Evolutionary conservation across 1,139 yeast genomes (phyloP).

Genomic region (Saccharomyces pastorianus): DNA sequence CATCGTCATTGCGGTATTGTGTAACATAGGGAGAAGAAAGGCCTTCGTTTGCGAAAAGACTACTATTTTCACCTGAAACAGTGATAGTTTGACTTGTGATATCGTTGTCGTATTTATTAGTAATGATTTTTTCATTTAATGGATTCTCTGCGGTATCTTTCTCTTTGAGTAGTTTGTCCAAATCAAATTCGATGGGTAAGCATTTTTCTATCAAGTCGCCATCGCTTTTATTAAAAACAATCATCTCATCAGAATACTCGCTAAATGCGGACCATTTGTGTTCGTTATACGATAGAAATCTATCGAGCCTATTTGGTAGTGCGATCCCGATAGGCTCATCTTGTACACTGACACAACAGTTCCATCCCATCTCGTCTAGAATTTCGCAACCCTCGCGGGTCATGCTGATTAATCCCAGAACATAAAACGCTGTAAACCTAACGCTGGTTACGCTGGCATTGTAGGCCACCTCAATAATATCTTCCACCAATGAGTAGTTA

Average conservation of each 20-base stretch:
- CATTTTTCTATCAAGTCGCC: conserved; percentile 15
- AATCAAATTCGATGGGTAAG: conserved; percentile 14
- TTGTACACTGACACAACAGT: conserved; percentile 46
- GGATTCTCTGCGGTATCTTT: conserved; percentile 19
- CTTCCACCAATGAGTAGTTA: conserved; percentile 48
- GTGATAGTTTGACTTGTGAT: conserved; percentile 7
- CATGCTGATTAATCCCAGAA: conserved; percentile 63
- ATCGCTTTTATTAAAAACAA: conserved; percentile 12
- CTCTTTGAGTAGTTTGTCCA: conserved; percentile 17
- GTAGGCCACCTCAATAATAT: conserved; percentile 46
- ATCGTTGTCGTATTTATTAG: conserved; percentile 11
- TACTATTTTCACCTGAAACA: conserved; percentile 10
- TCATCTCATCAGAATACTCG: conserved; percentile 15
- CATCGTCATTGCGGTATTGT: background rate
- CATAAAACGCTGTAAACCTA: conserved; percentile 70
- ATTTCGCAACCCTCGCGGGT: conserved; percentile 79
- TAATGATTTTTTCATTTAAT: conserved; percentile 8
- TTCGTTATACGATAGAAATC: conserved; percentile 24
- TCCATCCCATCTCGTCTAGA: conserved; percentile 78
- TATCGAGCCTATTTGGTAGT: conserved; percentile 38
- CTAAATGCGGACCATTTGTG: conserved; percentile 14
- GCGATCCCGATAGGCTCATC: conserved; percentile 49
- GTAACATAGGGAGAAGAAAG: background rate
- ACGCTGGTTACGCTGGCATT: conserved; percentile 54
- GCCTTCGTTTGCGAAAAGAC: conserved; percentile 10